Percentiles rank a stretch among this genome's conserved stretches.
Conservation (phyloP, 2,329 filamentous ascomycete genomes). For the Colletotrichum phormii region DNA sequence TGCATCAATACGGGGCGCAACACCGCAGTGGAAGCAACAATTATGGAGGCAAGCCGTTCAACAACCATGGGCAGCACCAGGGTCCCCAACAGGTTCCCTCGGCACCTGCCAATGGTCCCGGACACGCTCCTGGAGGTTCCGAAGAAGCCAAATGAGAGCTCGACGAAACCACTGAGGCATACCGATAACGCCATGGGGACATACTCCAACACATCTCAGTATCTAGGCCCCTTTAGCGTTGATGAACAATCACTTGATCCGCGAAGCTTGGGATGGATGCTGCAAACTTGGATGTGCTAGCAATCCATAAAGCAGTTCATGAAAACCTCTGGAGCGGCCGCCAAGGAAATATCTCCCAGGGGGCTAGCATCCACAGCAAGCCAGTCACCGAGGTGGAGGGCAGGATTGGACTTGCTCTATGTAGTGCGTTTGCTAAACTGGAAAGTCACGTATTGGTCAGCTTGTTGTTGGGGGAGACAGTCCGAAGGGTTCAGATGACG, state of each 20-base stretch:
- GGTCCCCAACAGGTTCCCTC: slow-evolving; percentile 54
- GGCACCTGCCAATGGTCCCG: slow-evolving; percentile 47
- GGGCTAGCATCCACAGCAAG: neutral
- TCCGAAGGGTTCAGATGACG: neutral
- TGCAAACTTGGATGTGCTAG: neutral
- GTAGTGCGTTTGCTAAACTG: slow-evolving; percentile 4
- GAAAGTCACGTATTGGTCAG: slow-evolving; percentile 11
- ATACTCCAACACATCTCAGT: neutral
- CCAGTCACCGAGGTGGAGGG: neutral
- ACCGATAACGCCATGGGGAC: slow-evolving; percentile 10
- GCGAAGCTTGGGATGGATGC: slow-evolving; percentile 4
- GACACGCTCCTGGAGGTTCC: slow-evolving; percentile 50
- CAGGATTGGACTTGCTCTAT: slow-evolving; percentile 10
- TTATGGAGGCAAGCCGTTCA: slow-evolving; percentile 63
- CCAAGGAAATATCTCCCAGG: neutral
- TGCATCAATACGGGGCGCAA: slow-evolving; percentile 71
- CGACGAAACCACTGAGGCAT: slow-evolving; percentile 22
- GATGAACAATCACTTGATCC: neutral
- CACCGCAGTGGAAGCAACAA: slow-evolving; percentile 69
- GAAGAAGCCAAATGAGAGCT: slow-evolving; percentile 58
- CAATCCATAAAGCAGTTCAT: neutral
- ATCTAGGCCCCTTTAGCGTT: slow-evolving; percentile 11
- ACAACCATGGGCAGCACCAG: slow-evolving; percentile 47
- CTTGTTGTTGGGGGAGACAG: neutral
- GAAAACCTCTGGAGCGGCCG: neutral